These are phyloP conservation scores for Hemerocallis citrina DNA, from an alignment of 106 monocot species.

Conservation along the genomic window DNA sequence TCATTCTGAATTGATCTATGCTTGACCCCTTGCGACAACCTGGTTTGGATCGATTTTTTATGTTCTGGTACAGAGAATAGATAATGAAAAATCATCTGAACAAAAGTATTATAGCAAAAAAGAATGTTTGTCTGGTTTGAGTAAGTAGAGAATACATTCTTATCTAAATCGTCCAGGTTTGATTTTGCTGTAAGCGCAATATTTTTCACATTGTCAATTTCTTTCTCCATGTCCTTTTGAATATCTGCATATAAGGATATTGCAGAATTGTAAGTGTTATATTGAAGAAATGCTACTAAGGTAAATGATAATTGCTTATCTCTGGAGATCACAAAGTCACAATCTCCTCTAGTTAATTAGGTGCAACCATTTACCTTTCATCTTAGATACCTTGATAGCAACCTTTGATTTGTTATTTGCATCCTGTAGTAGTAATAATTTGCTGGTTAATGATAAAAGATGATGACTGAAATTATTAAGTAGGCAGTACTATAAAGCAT, in stretches of 20 bases:
- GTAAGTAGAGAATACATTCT: background rate
- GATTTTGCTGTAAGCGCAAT: conserved; percentile 1
- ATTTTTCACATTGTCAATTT: background rate
- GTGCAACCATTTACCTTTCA: background rate
- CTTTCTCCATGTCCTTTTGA: background rate
- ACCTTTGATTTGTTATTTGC: conserved; percentile 1
- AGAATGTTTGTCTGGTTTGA: background rate
- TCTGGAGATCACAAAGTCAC: no score
- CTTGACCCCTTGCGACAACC: conserved; percentile 76
- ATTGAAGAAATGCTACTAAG: no score
- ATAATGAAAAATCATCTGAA: background rate
- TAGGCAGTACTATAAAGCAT: no score
- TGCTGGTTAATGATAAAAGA: no score
- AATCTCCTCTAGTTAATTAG: background rate
- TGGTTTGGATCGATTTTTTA: conserved; percentile 60
- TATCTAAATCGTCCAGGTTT: conserved; percentile 1
- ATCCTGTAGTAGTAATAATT: conserved; percentile 1
- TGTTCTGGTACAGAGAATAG: conserved; percentile 43
- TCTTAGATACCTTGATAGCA: background rate
- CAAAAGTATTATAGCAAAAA: background rate
- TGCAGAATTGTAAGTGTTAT: background rate
- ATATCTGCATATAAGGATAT: background rate
- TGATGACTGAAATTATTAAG: no score
- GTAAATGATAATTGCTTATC: no score
- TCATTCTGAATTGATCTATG: conserved; percentile 66